Base-by-base conservation (phyloP, 345 rosid genomes). In the Cardiospermum halicacabum region DNA sequence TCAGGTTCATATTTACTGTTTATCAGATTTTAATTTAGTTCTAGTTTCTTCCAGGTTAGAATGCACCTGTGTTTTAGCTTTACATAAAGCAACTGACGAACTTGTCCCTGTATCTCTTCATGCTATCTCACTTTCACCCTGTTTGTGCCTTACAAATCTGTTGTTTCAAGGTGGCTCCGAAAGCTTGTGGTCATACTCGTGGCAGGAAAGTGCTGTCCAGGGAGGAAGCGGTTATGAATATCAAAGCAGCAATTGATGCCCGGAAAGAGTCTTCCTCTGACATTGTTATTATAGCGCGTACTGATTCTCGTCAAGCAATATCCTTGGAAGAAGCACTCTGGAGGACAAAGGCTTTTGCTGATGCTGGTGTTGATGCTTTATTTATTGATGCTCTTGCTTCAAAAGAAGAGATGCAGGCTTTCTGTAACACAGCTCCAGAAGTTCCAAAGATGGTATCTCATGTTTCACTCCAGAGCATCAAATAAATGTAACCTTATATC, bases 341-440 rank as follows among this genome's bases (percentile, higher is more conserved):
- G 85, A 88, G 96, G 70, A 86, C 92, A 56, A 81, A 86, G 75
- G 92, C 96, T 76, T 93, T 93, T 72, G 92, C 92, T 62, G 94
- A 90, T 78, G 94, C 92, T 56, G 94, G 98, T 72, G 97, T 94
- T 25, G 98, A 93, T 82, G 92, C 86, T 71, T 84, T 93, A 59
- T 88, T 84, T 37, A 66, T 90, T 55, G 92, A 90, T 67, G 87
- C 92, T 59, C 81, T 93, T 62, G 85, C 78, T 53, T 88, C 92
- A 12, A 86, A 77, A 56, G 98, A 93, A 70, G 98, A 93, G 81
- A 90, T 93, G 98, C 85, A 76, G 77, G 74, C 90, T n/a, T 93
- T 93, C 66, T 93, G 98, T 72, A 82, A 82, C 75, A 75, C 86
- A 63, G 79, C 91, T 64, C 96, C 91, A 4, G 22, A 64, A 16